Base-by-base conservation (phyloP, 2,329 filamentous ascomycete genomes). In the Stagonosporopsis rhizophila region DNA sequence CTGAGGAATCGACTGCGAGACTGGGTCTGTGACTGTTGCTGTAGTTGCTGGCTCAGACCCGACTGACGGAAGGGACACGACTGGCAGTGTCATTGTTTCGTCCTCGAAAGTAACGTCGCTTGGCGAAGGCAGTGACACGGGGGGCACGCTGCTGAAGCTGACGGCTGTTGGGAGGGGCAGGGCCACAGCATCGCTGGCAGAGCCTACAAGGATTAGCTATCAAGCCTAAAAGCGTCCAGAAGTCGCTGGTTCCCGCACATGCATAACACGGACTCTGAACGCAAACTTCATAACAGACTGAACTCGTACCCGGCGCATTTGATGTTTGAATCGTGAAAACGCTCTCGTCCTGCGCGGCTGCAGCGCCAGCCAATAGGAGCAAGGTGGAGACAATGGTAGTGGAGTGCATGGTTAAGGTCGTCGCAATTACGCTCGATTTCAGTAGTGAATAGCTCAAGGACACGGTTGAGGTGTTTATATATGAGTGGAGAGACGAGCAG, bases 291-390 rank as follows among this genome's bases (percentile, higher is more conserved):
- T 62, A 60, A 57, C 68, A 72, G 34, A 47, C 56, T 34, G 52
- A 58, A 28, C 52, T 59, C 58, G 45, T 32, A 56, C 58, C 59
- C 15, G 65, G 63, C n/a, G 54, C 25, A 20, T n/a, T n/a, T n/a
- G 59, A 64, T 8, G 70, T 73, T 52, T 72, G 69, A 38, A 72
- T 70, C 9, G 69, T 63, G n/a, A n/a, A n/a, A n/a, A n/a, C n/a
- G n/a, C n/a, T n/a, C n/a, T n/a, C n/a, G n/a, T n/a, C n/a, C 4
- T 53, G 69, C 4, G 64, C 68, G 14, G 40, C 39, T 20, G 34
- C 61, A 41, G 50, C 65, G 25, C 53, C 25, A 62, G 67, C 71
- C 59, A 71, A 58, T 59, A 75, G 48, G 50, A 73, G 57, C 46
- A 70, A 50, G 51, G 66, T 63, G 51, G 65, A 48, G 39, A 61